Base-by-base conservation (phyloP, 106 monocot genomes). In the Vanilla planifolia region DNA sequence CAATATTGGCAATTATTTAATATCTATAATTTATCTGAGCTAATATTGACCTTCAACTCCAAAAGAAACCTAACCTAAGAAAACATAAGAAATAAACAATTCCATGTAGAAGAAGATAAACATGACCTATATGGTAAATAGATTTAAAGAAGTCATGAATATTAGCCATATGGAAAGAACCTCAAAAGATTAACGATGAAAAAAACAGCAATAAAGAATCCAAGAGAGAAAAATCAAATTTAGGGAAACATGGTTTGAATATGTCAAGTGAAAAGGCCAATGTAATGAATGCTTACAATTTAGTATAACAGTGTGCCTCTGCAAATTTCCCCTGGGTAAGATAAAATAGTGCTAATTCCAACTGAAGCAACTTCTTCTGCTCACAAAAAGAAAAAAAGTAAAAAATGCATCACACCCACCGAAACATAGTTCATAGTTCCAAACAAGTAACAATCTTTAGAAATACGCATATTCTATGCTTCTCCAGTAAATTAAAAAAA, bases 311-410 rank as follows among this genome's bases (percentile, higher is more conserved):
- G 33, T 55, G 16, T n/a, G 78, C 78, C 20, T 63, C 67, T 7
- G 58, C 33, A 15, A 78, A 15, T 15, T 68, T 60, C 40, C 78
- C 71, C 67, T 75, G 71, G 9, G 40, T 39, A 43, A 78, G 43
- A 60, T 83, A 72, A 48, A 78, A 83, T 20, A 83, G 62, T 64
- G 83, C 71, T 40, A 75, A 45, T 14, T 79, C 83, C 46, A 79
- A 60, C 17, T 59, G 70, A 60, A 83, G 45, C 11, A 16, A 19
- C 24, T 60, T 11, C 34, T 59, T 71, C 83, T 83, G 78, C 63
- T 26, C 53, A 71, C 0, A 65, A 34, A 17, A 58, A 28, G 8
- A 24, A 39, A 25, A 36, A 48, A 1, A 62, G 21, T 2, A 4
- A 57, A 35, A 43, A 48, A 3, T 27, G 24, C 0, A 10, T 26